These are phyloP conservation scores for Lycium ferocissimum DNA, from an alignment of 257 asterid species.

Conservation along the genomic window DNA sequence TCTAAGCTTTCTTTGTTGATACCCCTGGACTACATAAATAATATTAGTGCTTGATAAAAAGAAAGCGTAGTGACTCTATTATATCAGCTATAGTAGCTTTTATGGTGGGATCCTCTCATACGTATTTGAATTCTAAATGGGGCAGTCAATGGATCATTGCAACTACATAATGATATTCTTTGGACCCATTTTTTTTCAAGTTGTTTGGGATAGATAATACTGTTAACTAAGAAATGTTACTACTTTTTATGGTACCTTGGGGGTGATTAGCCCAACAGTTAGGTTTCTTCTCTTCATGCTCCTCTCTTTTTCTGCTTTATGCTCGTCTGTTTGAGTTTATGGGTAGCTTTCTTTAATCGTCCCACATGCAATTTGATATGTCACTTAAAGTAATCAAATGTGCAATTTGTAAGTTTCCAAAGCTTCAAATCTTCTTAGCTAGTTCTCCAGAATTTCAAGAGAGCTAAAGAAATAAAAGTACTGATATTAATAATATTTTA, in stretches of 20 bases:
- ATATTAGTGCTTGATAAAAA: constrained; percentile 43
- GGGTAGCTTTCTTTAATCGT: constrained; percentile 18
- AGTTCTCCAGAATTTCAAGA: not conserved
- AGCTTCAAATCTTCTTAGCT: not conserved
- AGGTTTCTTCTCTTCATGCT: constrained; percentile 12
- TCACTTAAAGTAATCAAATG: constrained; percentile 14
- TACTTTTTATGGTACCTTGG: constrained; percentile 21
- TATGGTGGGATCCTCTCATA: constrained; percentile 33
- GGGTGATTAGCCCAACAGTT: constrained; percentile 3
- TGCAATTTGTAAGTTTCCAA: not conserved
- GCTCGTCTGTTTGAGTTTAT: constrained; percentile 5
- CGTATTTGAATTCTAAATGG: constrained; percentile 35
- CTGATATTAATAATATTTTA: not conserved
- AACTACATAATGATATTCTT: constrained; percentile 23
- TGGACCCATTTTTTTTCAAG: not conserved
- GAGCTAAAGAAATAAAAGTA: not conserved
- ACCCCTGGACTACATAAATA: constrained; percentile 22
- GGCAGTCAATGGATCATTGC: constrained; percentile 25
- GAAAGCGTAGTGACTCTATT: constrained; percentile 37
- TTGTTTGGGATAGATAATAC: not conserved
- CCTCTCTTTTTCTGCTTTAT: not conserved
- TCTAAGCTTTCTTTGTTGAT: constrained; percentile 44
- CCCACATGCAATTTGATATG: constrained; percentile 23
- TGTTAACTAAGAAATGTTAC: not conserved
- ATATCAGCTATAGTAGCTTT: constrained; percentile 3